These are phyloP conservation scores for Sporopachydermia lactativora DNA, from an alignment of 805 yeast genomes.

Conservation along the genomic window DNA sequence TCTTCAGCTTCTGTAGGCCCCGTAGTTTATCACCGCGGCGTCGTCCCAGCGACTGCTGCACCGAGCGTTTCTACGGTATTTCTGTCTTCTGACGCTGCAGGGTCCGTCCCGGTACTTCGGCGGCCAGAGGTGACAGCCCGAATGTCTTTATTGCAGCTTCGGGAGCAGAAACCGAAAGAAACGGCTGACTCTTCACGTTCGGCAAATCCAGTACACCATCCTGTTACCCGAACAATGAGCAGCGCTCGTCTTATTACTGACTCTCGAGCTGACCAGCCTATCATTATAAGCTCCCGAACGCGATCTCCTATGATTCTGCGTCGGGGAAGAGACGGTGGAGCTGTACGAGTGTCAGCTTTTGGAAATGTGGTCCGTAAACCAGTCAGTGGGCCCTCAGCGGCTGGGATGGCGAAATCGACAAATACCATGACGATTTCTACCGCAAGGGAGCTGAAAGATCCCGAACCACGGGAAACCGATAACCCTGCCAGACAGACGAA, in stretches of 20 bases:
- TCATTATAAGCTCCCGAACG: not conserved
- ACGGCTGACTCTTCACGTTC: too few relatives aligned
- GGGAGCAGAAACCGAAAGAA: too few relatives aligned
- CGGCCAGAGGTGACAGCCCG: not conserved
- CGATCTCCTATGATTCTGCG: not conserved
- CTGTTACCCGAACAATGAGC: too few relatives aligned
- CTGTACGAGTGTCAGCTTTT: not conserved
- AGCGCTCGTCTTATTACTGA: too few relatives aligned
- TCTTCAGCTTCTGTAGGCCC: not conserved
- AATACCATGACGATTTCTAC: constrained; percentile 1
- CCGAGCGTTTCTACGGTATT: not conserved
- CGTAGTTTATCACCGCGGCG: not conserved
- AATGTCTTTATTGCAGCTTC: not conserved
- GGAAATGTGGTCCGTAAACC: not conserved
- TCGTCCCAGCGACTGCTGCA: not conserved
- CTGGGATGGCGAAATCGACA: not conserved
- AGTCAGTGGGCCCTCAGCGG: too few relatives aligned
- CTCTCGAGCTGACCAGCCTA: not conserved
- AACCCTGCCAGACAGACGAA: not conserved
- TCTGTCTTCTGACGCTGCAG: not conserved
- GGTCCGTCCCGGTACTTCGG: too few relatives aligned
- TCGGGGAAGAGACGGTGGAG: not conserved
- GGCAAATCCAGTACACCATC: too few relatives aligned
- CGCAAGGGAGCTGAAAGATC: not conserved
- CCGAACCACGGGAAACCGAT: not conserved